Conservation (phyloP, 1,284 basidiomycete genomes). For the Gymnopus androsaceus region DNA sequence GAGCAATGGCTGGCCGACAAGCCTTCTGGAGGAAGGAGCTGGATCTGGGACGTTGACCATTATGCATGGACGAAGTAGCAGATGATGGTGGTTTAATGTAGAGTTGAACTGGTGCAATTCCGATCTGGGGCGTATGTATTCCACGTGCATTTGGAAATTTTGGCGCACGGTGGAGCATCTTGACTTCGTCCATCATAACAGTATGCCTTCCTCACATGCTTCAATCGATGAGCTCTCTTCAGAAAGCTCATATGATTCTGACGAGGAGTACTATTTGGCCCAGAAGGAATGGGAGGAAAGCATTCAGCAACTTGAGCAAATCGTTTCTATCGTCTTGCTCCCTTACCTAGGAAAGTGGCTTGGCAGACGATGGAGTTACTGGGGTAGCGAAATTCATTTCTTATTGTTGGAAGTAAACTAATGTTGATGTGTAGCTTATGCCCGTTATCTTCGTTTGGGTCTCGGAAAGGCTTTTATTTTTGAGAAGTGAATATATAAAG, state of each 20-base stretch:
- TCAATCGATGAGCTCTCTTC: slow-evolving; percentile 51
- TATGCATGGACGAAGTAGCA: slow-evolving; percentile 34
- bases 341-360: slow-evolving; percentile 89
- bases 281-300: slow-evolving; percentile 94
- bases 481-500: slow-evolving; percentile 33
- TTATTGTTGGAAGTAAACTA: slow-evolving; percentile 15
- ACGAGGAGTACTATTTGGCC: slow-evolving; percentile 74
- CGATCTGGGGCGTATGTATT: not conserved
- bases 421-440: slow-evolving; percentile 57
- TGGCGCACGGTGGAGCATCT: not conserved
- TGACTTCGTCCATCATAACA: not conserved
- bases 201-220: slow-evolving; percentile 21
- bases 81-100: slow-evolving; percentile 12
- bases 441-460: slow-evolving; percentile 70
- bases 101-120: not conserved
- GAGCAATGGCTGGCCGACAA: slow-evolving; percentile 81
- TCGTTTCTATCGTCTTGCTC: slow-evolving; percentile 78
- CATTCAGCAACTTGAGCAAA: slow-evolving; percentile 78
- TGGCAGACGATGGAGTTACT: slow-evolving; percentile 83
- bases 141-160: slow-evolving; percentile 10
- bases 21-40: slow-evolving; percentile 44
- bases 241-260: slow-evolving; percentile 58
- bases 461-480: slow-evolving; percentile 69
- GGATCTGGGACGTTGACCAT: slow-evolving; percentile 42
- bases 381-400: slow-evolving; percentile 57